Percentiles rank a stretch among this genome's conserved stretches.
Conservation (phyloP, 2,329 filamentous ascomycete genomes). For the Tolypocladium tropicale region DNA sequence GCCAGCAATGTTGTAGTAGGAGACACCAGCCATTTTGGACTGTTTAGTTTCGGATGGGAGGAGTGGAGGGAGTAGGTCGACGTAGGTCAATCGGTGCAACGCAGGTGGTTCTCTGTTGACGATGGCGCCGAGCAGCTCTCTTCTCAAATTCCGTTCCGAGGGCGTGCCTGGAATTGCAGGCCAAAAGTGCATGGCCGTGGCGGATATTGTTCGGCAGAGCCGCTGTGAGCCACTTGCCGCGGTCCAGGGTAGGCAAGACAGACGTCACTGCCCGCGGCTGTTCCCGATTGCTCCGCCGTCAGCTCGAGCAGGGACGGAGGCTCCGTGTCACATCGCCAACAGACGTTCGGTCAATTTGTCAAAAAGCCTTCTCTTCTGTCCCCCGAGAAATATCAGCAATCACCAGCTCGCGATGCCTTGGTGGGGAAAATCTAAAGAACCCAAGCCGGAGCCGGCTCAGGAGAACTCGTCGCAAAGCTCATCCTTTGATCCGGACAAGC, state of each 20-base stretch:
- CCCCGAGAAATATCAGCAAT: neutral
- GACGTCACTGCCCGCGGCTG: neutral
- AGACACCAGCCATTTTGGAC: constrained; percentile 26
- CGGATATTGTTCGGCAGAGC: constrained; percentile 19
- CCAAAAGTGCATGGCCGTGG: constrained; percentile 6
- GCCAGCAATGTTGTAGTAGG: constrained; percentile 45
- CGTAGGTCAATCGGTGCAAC: constrained; percentile 18
- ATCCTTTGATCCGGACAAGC: constrained; percentile 34
- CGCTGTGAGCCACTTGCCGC: neutral
- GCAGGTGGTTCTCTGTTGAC: constrained; percentile 11
- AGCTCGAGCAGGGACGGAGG: neutral
- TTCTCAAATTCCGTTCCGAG: constrained; percentile 13
- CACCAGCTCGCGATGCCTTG: constrained; percentile 23
- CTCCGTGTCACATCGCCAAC: neutral
- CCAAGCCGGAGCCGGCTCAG: constrained; percentile 19
- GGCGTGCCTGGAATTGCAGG: constrained; percentile 23
- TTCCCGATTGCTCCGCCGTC: neutral
- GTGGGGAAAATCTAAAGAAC: constrained; percentile 29
- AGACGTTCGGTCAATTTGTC: no score
- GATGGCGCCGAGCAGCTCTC: neutral
- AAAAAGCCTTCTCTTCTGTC: neutral
- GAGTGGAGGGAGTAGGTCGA: constrained; percentile 17
- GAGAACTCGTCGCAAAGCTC: constrained; percentile 10
- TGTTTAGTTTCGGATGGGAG: constrained; percentile 9
- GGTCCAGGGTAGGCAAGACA: neutral